phyloP scores from a whole-genome alignment of 352 stramenopile genomes.

The Phytophthora cactorum region DNA sequence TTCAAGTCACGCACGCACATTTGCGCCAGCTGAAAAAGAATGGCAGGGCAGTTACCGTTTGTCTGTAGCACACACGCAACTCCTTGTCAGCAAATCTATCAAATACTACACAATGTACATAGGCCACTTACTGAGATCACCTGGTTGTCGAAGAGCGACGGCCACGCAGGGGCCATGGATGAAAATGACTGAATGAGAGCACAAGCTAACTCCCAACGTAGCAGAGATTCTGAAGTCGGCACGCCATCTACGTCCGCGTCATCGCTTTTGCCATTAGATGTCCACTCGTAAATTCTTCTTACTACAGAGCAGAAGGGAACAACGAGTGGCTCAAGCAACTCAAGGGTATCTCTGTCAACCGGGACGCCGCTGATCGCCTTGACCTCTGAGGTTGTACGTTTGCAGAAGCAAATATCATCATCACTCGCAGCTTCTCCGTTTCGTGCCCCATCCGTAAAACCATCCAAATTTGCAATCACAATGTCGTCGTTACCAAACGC shows the following conservation, averaged over 20 bases:
- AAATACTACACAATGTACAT: background rate
- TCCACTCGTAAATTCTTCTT: slow-evolving; percentile 51
- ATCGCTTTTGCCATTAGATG: slow-evolving; percentile 21
- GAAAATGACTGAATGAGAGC: slow-evolving; percentile 65
- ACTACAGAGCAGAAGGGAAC: slow-evolving; percentile 44
- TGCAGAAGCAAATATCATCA: slow-evolving; percentile 34
- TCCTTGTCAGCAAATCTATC: slow-evolving; percentile 2
- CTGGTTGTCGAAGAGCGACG: slow-evolving; percentile 71
- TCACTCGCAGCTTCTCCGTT: slow-evolving; percentile 19
- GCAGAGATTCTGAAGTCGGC: slow-evolving; percentile 19
- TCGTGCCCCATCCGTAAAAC: background rate
- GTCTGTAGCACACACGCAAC: slow-evolving; percentile 33
- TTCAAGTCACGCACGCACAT: slow-evolving; percentile 49
- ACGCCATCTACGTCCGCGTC: slow-evolving; percentile 10
- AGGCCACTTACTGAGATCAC: slow-evolving; percentile 51
- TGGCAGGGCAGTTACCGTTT: slow-evolving; percentile 61
- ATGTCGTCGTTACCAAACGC: slow-evolving; percentile 47
- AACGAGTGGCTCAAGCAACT: slow-evolving; percentile 43
- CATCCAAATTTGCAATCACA: slow-evolving; percentile 25
- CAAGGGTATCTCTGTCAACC: slow-evolving; percentile 31
- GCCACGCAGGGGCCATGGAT: slow-evolving; percentile 47
- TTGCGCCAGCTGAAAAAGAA: slow-evolving; percentile 73
- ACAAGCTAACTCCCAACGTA: slow-evolving; percentile 58
- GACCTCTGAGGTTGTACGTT: slow-evolving; percentile 37
- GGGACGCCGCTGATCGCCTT: slow-evolving; percentile 32